phyloP scores from a whole-genome alignment of 306 rosid genomes.

The Cicer chorassanicum region DNA sequence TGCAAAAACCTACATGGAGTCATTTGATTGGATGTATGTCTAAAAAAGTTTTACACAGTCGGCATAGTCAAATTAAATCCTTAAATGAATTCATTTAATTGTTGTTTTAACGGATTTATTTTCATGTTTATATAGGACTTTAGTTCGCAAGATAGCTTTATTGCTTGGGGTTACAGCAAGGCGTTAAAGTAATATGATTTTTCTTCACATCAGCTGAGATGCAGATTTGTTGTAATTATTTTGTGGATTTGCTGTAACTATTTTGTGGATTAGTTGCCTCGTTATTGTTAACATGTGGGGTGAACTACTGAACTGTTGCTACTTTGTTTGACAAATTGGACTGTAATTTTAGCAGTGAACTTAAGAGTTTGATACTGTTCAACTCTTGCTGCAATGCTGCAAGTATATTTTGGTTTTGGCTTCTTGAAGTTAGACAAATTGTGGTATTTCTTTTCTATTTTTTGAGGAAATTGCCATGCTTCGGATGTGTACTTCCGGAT shows the following conservation, averaged over 20 bases:
- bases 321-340: conserved; percentile 37
- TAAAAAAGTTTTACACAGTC: no score
- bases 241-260: conserved; percentile 34
- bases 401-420: conserved; percentile 26
- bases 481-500: no score
- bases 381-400: conserved; percentile 32
- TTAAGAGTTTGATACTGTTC: conserved; percentile 4
- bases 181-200: conserved; percentile 46
- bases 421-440: conserved; percentile 5
- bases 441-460: not conserved
- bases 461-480: not conserved
- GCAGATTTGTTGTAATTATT: conserved; percentile 40
- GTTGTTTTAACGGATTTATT: conserved; percentile 30
- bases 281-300: not conserved
- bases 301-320: conserved; percentile 14
- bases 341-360: conserved; percentile 37
- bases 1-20: no score
- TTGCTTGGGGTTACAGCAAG: conserved; percentile 63
- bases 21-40: no score
- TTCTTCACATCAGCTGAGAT: conserved; percentile 26
- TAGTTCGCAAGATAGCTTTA: conserved; percentile 73
- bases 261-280: conserved; percentile 40
- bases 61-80: no score
- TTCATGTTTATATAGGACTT: conserved; percentile 59
- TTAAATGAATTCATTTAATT: not conserved